A percentile compares a stretch with the other conserved stretches of the same genome.
Evolutionary conservation across 148 eudicot genomes (phyloP).

Genomic region (Heliamphora exappendiculata): DNA sequence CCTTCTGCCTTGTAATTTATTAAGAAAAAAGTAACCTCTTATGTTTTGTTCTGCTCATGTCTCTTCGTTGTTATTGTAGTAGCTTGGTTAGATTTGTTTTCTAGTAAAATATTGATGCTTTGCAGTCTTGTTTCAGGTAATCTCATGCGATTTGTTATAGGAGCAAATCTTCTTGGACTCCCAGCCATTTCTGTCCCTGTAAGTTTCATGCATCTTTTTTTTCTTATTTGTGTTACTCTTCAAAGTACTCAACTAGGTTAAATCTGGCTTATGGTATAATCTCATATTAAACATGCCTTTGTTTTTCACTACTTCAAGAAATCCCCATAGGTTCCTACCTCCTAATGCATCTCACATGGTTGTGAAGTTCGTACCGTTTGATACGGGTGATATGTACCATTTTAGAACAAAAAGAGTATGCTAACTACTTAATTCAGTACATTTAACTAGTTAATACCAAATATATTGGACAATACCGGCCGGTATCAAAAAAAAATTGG

Average conservation of each 20-base stretch:
- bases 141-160: constrained; percentile 77
- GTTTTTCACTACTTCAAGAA: too few relatives aligned
- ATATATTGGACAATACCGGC: too few relatives aligned
- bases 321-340: too few relatives aligned
- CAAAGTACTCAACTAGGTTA: not conserved
- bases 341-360: too few relatives aligned
- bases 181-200: constrained; percentile 94
- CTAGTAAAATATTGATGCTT: not conserved
- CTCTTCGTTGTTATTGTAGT: not conserved
- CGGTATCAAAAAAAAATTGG: too few relatives aligned
- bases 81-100: not conserved
- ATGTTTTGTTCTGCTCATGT: not conserved
- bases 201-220: constrained; percentile 19
- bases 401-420: too few relatives aligned
- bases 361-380: too few relatives aligned
- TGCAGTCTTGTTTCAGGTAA: constrained; percentile 39
- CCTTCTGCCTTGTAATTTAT: not conserved
- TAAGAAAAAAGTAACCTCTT: not conserved
- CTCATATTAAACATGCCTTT: too few relatives aligned
- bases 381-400: too few relatives aligned
- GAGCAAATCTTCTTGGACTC: constrained; percentile 86
- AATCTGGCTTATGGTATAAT: not conserved
- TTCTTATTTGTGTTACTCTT: not conserved
- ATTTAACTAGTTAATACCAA: too few relatives aligned
- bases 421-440: too few relatives aligned